Evolutionary conservation across 768 basidiomycete genomes (phyloP).

Genomic region (Clavulina sp.): DNA sequence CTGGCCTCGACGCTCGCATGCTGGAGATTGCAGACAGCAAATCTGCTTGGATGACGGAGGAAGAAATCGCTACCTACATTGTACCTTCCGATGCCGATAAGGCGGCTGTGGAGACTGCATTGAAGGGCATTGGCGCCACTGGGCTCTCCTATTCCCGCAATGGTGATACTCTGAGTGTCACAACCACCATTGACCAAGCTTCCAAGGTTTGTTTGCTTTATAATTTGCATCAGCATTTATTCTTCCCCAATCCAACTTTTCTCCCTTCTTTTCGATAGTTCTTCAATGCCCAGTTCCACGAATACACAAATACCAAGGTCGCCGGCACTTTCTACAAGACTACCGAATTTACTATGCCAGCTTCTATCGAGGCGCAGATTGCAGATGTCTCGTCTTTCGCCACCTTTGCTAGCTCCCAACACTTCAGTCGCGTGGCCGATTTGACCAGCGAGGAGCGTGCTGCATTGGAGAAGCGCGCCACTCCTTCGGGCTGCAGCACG

Average conservation of each 20-base stretch:
- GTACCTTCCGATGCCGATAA: neutral
- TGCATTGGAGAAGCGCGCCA: neutral
- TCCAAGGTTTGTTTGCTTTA: neutral
- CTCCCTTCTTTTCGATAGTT: neutral
- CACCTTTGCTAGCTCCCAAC: neutral
- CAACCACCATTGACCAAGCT: neutral
- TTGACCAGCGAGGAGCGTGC: neutral
- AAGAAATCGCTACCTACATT: neutral
- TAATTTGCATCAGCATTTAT: neutral
- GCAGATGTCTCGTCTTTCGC: neutral
- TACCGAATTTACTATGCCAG: neutral
- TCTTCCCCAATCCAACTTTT: neutral
- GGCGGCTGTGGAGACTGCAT: neutral
- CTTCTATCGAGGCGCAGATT: neutral
- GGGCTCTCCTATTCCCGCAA: neutral
- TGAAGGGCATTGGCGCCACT: neutral
- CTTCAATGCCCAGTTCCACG: neutral
- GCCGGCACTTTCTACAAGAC: neutral
- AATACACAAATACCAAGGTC: neutral
- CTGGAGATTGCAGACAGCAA: neutral
- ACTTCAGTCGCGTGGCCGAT: neutral
- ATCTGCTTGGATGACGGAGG: neutral
- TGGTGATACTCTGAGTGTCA: neutral
- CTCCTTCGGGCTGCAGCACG: neutral
- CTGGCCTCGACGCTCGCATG: neutral